Percentiles rank a stretch among this genome's conserved stretches.
phyloP scores from a whole-genome alignment of 768 basidiomycete genomes.

The Calocera viscosa region DNA sequence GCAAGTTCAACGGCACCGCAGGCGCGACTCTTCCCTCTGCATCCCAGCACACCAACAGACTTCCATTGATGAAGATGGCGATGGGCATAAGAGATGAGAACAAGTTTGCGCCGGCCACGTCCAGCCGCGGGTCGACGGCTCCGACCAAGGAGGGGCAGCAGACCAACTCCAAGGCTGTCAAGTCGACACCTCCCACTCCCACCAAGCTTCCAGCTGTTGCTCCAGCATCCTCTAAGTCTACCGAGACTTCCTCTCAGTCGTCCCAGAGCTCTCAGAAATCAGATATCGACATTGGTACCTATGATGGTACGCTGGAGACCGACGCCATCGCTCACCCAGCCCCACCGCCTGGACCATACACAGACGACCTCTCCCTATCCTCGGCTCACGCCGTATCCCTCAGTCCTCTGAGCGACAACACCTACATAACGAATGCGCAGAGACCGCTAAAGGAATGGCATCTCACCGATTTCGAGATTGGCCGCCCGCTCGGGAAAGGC shows the following conservation, averaged over 20 bases:
- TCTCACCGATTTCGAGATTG: slow-evolving; percentile 81
- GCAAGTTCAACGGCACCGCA: slow-evolving; percentile 6
- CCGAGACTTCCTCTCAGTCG: not conserved
- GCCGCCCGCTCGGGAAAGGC: slow-evolving; percentile 92
- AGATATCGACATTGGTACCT: slow-evolving; percentile 64
- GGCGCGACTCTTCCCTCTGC: not conserved
- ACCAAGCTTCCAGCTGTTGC: not conserved
- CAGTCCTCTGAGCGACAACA: not conserved
- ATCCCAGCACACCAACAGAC: not conserved
- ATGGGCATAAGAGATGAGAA: slow-evolving; percentile 6
- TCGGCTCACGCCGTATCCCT: slow-evolving; percentile 47
- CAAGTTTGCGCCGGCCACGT: not conserved
- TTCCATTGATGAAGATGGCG: not conserved
- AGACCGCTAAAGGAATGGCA: slow-evolving; percentile 76
- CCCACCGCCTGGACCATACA: slow-evolving; percentile 61
- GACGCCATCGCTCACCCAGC: slow-evolving; percentile 67
- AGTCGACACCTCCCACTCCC: not conserved
- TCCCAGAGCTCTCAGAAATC: not conserved
- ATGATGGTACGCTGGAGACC: slow-evolving; percentile 92
- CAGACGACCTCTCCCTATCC: slow-evolving; percentile 69
- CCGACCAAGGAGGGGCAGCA: not conserved
- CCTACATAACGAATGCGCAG: slow-evolving; percentile 31
- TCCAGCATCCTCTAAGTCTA: not conserved
- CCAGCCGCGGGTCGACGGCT: too few relatives aligned
- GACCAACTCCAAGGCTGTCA: not conserved